These are phyloP conservation scores for Scytalidium lignicola DNA, from an alignment of 2,329 filamentous ascomycete species.

Conservation along the genomic window DNA sequence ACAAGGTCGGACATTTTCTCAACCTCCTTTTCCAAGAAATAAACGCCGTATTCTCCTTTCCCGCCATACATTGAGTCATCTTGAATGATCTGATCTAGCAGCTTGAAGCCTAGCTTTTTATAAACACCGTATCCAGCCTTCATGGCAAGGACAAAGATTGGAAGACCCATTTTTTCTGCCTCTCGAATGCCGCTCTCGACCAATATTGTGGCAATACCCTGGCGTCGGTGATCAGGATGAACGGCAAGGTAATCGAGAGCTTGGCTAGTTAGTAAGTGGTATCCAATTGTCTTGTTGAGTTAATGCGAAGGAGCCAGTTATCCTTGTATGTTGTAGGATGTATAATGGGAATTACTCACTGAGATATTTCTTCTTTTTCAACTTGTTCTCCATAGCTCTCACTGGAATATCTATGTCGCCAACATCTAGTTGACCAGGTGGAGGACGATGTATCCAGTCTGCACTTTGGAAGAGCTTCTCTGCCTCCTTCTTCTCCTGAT, in stretches of 20 bases:
- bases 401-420: too few species aligned
- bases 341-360: neutral
- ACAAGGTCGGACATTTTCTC: too few species aligned
- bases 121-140: constrained; percentile 19
- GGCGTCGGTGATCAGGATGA: constrained; percentile 23
- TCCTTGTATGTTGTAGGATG: too few species aligned
- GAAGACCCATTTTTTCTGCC: constrained; percentile 20
- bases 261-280: constrained; percentile 7
- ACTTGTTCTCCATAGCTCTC: neutral
- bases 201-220: constrained; percentile 22
- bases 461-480: neutral
- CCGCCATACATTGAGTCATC: constrained; percentile 20
- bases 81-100: constrained; percentile 19
- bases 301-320: too few species aligned
- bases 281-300: too few species aligned
- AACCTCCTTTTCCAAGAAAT: too few species aligned
- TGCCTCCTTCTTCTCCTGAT: neutral
- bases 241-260: constrained; percentile 26
- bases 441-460: too few species aligned
- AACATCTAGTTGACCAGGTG: too few species aligned
- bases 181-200: constrained; percentile 20
- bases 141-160: constrained; percentile 21
- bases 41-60: constrained; percentile 10
- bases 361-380: neutral
- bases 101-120: constrained; percentile 19